These are phyloP conservation scores for Sugiyamaella sp. DNA, from an alignment of 1,139 yeast species.

Conservation along the genomic window DNA sequence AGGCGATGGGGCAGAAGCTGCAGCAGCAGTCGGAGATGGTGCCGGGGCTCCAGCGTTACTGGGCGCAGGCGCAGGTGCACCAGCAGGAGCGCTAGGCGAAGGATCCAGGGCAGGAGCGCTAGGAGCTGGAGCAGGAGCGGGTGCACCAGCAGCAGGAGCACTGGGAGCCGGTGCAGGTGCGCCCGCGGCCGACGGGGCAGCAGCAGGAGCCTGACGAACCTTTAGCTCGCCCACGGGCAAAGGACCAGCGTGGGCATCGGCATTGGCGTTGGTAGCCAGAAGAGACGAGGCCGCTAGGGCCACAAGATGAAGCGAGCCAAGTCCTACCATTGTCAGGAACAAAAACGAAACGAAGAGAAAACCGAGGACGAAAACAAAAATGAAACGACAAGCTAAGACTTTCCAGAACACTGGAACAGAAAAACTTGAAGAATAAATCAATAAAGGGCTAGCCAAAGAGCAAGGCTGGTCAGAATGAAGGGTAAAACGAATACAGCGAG, in stretches of 20 bases:
- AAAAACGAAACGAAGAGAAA: too few species aligned
- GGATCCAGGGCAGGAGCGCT: conserved; percentile 1
- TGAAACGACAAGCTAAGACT: too few species aligned
- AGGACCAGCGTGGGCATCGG: not conserved
- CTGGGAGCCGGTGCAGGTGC: not conserved
- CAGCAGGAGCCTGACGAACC: conserved; percentile 6
- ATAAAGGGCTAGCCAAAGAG: too few species aligned
- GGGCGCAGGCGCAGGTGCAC: not conserved
- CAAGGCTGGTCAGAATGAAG: too few species aligned
- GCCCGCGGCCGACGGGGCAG: not conserved
- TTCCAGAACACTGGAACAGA: too few species aligned
- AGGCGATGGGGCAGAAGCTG: not conserved
- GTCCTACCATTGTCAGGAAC: too few species aligned
- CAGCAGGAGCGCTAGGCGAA: not conserved
- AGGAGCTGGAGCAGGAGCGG: conserved; percentile 1
- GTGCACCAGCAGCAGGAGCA: conserved; percentile 7
- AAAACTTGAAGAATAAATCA: too few species aligned
- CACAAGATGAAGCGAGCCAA: too few species aligned
- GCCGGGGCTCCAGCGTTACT: too few species aligned
- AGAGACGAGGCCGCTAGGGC: too few species aligned
- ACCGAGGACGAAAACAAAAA: too few species aligned
- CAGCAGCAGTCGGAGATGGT: not conserved
- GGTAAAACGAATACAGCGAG: too few species aligned
- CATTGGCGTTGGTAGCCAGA: not conserved
- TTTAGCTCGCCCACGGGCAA: not conserved